Base-by-base conservation (phyloP, 768 basidiomycete species). In the Cystobasidium ongulense region DNA sequence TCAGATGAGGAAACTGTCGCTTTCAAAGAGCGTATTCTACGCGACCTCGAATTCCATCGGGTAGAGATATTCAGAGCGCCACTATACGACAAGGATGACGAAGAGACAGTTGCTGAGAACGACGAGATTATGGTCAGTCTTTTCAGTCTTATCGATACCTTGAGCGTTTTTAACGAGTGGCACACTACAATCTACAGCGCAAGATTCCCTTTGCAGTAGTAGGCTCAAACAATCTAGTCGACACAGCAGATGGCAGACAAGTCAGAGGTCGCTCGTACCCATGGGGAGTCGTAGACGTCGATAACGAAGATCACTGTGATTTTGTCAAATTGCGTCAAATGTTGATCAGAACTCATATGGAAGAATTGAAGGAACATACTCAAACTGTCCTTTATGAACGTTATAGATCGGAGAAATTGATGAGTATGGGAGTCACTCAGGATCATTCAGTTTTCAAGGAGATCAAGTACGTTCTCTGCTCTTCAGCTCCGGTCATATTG, bases 251-350 rank as follows among this genome's bases (percentile, higher is more conserved):
- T 78, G 93, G 94, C 29, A 90, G 93, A 73, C 84, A 89, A 82
- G 92, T 97, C 62, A 91, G 96, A 76, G 96, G 96, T 15, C 91
- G 96, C 77, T 85, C 87, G 1, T 99, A 99, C 81, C 96, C 96
- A 11, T 99, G 96, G 96, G 96, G 96, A 81, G 89, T 94, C 63
- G 92, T 98, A 76, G 96, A 99, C 81, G 96, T 99, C 29, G 96
- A 99, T 84, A 98, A 99, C 79, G 96, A 98, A 80, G 91, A 92
- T 21, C 96, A 99, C 80, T 99, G 96, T 78, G 96, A 99, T 82
- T 99, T 99, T 59, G 95, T 98, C 82, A 98, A 98, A 83, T 89
- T 99, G 75, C 89, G 96, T 65, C 96, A 98, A 82, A 98, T 99
- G 96, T 89, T 99, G 41, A 90, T 99, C 77, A 87, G 96, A 72